Evolutionary conservation across 2,329 filamentous ascomycete genomes (phyloP).

Genomic region (Aspergillus aculeatus): DNA sequence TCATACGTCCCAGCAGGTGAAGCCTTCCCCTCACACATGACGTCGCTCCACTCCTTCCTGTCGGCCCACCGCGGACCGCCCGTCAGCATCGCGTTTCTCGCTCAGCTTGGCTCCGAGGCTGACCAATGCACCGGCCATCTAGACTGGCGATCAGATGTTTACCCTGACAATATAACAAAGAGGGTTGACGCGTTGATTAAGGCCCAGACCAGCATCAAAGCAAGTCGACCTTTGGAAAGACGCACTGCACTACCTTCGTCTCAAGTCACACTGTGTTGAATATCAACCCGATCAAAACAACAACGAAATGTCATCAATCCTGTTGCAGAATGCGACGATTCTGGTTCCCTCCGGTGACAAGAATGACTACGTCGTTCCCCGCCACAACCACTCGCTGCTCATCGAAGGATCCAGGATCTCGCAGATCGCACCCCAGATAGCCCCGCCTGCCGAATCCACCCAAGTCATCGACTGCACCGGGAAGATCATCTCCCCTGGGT

Average conservation of each 20-base stretch:
- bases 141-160: background rate
- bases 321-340: slow-evolving; percentile 21
- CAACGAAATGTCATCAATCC: slow-evolving; percentile 5
- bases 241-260: too few species aligned
- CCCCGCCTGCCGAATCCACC: slow-evolving; percentile 5
- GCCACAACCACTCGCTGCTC: slow-evolving; percentile 14
- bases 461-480: slow-evolving; percentile 43
- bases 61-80: background rate
- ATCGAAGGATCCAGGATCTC: slow-evolving; percentile 23
- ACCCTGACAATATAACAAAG: background rate
- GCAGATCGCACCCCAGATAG: slow-evolving; percentile 18
- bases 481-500: slow-evolving; percentile 34
- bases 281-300: too few species aligned
- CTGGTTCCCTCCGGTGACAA: slow-evolving; percentile 15
- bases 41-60: background rate
- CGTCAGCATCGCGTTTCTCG: background rate
- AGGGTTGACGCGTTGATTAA: background rate
- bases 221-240: too few species aligned
- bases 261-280: too few species aligned
- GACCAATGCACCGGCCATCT: background rate
- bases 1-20: too few species aligned
- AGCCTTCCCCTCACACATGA: background rate
- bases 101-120: background rate
- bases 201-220: too few species aligned
- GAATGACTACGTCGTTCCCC: slow-evolving; percentile 15